These are phyloP conservation scores for Ulota crispa DNA, from an alignment of 225 moss, liverwort and hornwort species.

Conservation along the genomic window DNA sequence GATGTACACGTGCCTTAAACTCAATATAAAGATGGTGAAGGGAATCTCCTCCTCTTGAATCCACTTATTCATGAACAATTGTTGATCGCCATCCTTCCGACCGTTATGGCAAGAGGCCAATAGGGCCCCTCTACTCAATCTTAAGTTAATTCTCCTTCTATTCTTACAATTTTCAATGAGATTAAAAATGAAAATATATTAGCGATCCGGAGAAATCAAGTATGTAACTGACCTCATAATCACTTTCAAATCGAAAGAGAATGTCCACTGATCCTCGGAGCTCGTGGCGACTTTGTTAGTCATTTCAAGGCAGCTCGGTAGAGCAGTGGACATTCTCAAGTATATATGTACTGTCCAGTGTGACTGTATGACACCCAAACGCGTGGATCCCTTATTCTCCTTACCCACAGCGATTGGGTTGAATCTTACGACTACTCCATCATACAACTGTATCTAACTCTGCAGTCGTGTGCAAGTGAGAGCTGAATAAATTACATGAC, in stretches of 20 bases:
- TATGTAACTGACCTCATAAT: slow-evolving; percentile 33
- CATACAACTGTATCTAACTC: not conserved
- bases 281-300: slow-evolving; percentile 36
- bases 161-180: slow-evolving; percentile 48
- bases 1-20: slow-evolving; percentile 1
- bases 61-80: slow-evolving; percentile 41
- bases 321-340: slow-evolving; percentile 26
- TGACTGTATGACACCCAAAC: slow-evolving; percentile 9
- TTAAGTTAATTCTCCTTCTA: slow-evolving; percentile 35
- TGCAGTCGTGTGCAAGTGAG: slow-evolving; percentile 25
- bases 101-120: slow-evolving; percentile 41
- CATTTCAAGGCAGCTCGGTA: slow-evolving; percentile 34
- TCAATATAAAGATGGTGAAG: slow-evolving; percentile 26
- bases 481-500: slow-evolving; percentile 16
- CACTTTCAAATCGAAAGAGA: slow-evolving; percentile 31
- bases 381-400: slow-evolving; percentile 25
- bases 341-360: slow-evolving; percentile 30
- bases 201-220: slow-evolving; percentile 17
- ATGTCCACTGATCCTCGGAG: slow-evolving; percentile 40
- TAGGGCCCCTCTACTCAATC: slow-evolving; percentile 39
- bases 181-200: slow-evolving; percentile 25
- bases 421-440: slow-evolving; percentile 3
- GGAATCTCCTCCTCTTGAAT: slow-evolving; percentile 30
- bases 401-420: slow-evolving; percentile 19
- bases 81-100: slow-evolving; percentile 33